Evolutionary conservation across 768 basidiomycete species (phyloP), one percentile per base, ranked within the genome.

Genomic region (Rhizopogon rudus): DNA sequence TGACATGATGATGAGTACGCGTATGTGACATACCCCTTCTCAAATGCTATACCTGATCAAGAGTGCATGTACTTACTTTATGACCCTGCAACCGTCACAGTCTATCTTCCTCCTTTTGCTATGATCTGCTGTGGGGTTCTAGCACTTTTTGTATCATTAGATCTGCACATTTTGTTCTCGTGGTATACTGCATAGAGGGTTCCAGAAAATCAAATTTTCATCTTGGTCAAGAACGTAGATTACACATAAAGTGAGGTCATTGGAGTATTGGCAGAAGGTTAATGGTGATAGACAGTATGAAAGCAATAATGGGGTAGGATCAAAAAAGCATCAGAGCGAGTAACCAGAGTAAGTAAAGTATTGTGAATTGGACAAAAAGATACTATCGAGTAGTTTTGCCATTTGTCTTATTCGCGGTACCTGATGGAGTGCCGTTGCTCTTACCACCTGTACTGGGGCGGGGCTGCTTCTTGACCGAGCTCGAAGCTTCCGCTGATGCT

Each of bases 311-410:
- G 14, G 22, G 35, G 35, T 49, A 37, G 35, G 48, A 37, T 37
- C 48, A 56, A 57, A 65, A 64, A 61, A 58, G 53, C 64, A 63
- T 60, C 25, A 25, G 25, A 25, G 25, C 25, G 25, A 25, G 25
- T 25, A 25, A 25, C 25, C 45, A 31, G 31, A 50, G 25, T 29
- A 37, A 60, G 37, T 14, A 56, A 10, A 37, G 35, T 37, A 37
- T 37, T 37, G 13, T 37, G 5, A 37, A 13, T 1, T 41, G 44
- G 17, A 39, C 12, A 43, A 51, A 51, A 31, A 44, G 51, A 54
- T 59, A 65, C 82, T 74, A 85, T 65, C 85, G 81, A 65, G 77
- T 72, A 20, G 79, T 72, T 68, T 87, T 87, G 61, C 83, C 84
- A 56, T 84, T 86, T 28, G 81, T 71, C 67, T 81, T 79, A 60